Base-by-base conservation (phyloP, 129 eudicot genomes). In the Pseudognaphalium luteoalbum region DNA sequence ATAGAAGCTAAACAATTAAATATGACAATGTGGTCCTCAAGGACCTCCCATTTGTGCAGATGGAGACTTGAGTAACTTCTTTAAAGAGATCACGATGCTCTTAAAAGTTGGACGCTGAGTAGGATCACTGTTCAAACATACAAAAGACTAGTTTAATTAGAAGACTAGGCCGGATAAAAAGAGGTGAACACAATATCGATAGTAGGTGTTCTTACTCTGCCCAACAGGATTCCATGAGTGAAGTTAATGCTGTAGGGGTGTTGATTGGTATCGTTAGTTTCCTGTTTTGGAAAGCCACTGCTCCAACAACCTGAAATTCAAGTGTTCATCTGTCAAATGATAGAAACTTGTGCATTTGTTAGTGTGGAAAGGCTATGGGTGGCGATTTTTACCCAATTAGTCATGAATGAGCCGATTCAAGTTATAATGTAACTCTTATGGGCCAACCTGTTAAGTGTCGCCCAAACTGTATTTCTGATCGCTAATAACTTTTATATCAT, bases 161-260 rank as follows among this genome's bases (percentile, higher is more conserved):
- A 14, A 57, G 61, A 70, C n/a, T 19, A 58, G 17, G 50, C 7
- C 9, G n/a, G 29, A 73, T 74, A 21, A 54, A 71, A 73, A 30
- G 9, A 28, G 28, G 28, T 15, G 41, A n/a, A 56, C 71, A 76
- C 4, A 39, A 68, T 52, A 61, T 30, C 11, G 12, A 71, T 47
- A 16, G 14, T 6, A 14, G 33, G 56, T 25, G 60, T 66, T 59
- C 96, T 88, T 91, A 93, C 98, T 93, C 97, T 12, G 97, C 88
- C 98, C 98, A 93, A 61, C 98, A 93, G 37, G 97, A 77, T 73
- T 93, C 98, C 91, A 93, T 93, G 35, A 93, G 89, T 34, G 96
- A 88, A 64, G 86, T 81, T 89, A 93, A 60, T 21, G 87, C 63
- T 3, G 91, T 88, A 41, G 92, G 84, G 20, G 93, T 85, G 76